Conservation (phyloP, 2,329 filamentous ascomycete species). For the Botrytis cinerea region DNA sequence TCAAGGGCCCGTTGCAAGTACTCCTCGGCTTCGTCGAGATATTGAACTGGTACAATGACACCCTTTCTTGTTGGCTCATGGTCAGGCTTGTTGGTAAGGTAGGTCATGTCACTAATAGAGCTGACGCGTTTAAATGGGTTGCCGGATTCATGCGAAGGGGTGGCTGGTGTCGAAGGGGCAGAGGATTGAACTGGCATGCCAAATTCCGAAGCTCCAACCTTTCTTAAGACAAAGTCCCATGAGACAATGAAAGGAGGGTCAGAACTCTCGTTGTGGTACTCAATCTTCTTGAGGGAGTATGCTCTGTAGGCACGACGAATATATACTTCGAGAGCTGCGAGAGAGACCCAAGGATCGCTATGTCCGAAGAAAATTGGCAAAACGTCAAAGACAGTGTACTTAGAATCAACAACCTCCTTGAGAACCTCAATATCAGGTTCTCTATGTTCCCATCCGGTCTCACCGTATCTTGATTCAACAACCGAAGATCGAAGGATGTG, state of each 20-base stretch:
- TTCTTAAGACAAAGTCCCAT: constrained; percentile 95
- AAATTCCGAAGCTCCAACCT: constrained; percentile 89
- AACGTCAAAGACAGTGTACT: constrained; percentile 98
- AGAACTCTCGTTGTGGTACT: constrained; percentile 73
- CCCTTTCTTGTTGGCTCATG: constrained; percentile 84
- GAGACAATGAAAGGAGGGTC: constrained; percentile 80
- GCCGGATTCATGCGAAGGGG: constrained; percentile 60
- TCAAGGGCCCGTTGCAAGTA: constrained; percentile 81
- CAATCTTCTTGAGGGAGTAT: constrained; percentile 84
- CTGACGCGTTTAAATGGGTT: constrained; percentile 78
- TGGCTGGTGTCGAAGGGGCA: constrained; percentile 81
- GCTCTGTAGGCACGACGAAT: constrained; percentile 95
- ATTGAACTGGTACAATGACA: constrained; percentile 90
- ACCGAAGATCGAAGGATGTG: constrained; percentile 96
- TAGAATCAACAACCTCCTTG: constrained; percentile 97
- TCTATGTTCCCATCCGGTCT: constrained; percentile 94
- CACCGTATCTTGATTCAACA: constrained; percentile 93
- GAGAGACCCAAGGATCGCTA: constrained; percentile 88
- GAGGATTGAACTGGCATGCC: constrained; percentile 78
- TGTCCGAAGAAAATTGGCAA: constrained; percentile 94
- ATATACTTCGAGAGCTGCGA: constrained; percentile 94
- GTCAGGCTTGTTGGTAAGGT: constrained; percentile 71
- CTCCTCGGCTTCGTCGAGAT: constrained; percentile 92
- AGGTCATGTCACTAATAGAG: constrained; percentile 97
- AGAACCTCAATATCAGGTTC: constrained; percentile 87